A percentile compares a stretch with the other conserved stretches of the same genome.
These are phyloP conservation scores for Rhodamnia argentea DNA, from an alignment of 345 rosid genomes.

Conservation along the genomic window DNA sequence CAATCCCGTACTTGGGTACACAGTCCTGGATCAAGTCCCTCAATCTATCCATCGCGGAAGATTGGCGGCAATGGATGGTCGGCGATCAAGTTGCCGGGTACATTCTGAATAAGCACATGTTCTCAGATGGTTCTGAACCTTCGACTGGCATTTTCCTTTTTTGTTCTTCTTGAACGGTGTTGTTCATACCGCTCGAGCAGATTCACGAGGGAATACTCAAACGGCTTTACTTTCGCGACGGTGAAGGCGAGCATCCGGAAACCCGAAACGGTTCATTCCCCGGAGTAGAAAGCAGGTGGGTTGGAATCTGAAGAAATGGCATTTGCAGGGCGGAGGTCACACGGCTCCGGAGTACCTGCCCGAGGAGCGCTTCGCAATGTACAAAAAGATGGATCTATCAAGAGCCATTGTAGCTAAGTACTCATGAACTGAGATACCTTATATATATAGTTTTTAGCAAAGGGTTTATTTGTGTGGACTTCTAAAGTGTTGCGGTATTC, in stretches of 20 bases:
- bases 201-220: not conserved
- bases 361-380: conserved; percentile 17
- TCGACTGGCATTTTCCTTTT: not conserved
- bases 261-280: not conserved
- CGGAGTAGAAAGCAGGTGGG: not conserved
- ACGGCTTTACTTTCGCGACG: conserved; percentile 17
- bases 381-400: conserved; percentile 10
- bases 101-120: not conserved
- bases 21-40: conserved; percentile 11
- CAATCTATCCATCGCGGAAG: conserved; percentile 5
- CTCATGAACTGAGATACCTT: not conserved
- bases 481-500: not conserved
- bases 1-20: conserved; percentile 12
- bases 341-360: conserved; percentile 16
- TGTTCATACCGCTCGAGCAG: not conserved
- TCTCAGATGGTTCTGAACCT: not conserved
- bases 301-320: not conserved
- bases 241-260: conserved; percentile 9
- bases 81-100: conserved; percentile 19
- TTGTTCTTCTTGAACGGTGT: not conserved
- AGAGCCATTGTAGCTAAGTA: not conserved
- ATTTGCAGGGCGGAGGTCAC: conserved; percentile 20
- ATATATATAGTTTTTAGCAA: not conserved
- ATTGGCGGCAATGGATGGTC: conserved; percentile 21
- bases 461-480: not conserved